Evolutionary conservation across 306 rosid species (phyloP), one percentile per base, ranked within the genome.

Genomic region (Lathyrus oleraceus): DNA sequence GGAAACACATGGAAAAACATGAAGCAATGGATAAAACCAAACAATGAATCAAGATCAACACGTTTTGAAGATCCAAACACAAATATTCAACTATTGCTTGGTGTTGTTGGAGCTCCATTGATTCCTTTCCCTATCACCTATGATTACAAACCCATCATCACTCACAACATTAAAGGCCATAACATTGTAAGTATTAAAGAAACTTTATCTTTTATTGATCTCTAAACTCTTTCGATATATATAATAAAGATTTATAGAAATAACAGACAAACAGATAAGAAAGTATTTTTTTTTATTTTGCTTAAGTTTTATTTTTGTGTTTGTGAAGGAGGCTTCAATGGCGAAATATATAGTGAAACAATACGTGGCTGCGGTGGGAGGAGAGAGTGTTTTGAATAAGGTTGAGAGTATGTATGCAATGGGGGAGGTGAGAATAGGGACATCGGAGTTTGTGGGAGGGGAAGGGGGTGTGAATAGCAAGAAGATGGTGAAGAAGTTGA

Each of bases 301-400:
- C 36, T 60, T 13, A 0, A 9, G 3, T 12, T 51, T 0, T 51
- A 23, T 62, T 13, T 59, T 19, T 49, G 2, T 76, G 53, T 15
- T 15, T 65, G 8, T 49, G 66, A 64, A 93, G 98, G 99, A 88
- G 80, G 82, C 70, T 38, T 86, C 96, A 0, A 86, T 89, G 99
- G 99, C 97, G 19, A 91, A 87, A 32, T 95, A 95, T 64, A 86
- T 95, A 71, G 91, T 91, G 85, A 90, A 86, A 28, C 99, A 95
- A 61, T 95, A 91, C 71, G 71, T 82, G 77, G 99, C 99, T 1
- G 97, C 96, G 0, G 92, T 89, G 52, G 99, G 97, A 36, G 99
- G 99, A 70, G 99, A 95, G 16, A 63, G 69, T 4, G 91, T 73
- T 13, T 61, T 95, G 83, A 83, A 79, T 16, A 61, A 81, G 0